Conservation (phyloP, 176 grass and related monocot species). For the Phyllostachys edulis region DNA sequence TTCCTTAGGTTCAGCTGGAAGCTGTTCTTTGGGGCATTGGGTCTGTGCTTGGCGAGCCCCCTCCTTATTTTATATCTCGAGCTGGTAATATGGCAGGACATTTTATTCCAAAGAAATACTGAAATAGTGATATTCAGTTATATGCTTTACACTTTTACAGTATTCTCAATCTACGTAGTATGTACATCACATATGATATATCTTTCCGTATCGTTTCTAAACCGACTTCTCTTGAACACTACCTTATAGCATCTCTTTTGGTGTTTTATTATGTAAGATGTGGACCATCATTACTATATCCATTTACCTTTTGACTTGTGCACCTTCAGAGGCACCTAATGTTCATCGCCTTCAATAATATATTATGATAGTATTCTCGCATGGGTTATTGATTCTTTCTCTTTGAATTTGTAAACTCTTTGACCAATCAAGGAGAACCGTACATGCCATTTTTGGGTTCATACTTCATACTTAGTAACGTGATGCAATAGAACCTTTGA, state of each 20-base stretch:
- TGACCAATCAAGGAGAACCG: background rate
- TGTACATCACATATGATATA: background rate
- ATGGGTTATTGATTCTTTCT: background rate
- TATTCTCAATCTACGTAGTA: background rate
- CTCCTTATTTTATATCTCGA: conserved; percentile 98
- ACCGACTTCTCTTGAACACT: background rate
- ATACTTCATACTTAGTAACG: background rate
- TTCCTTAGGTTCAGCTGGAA: conserved; percentile 92
- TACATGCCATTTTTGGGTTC: background rate
- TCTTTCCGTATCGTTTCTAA: background rate
- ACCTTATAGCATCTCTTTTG: background rate
- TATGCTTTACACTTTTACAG: background rate
- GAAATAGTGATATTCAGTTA: conserved; percentile 22
- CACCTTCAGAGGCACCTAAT: background rate
- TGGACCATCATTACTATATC: no score
- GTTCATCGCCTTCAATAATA: conserved; percentile 1
- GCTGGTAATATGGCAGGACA: conserved; percentile 53
- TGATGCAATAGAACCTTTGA: background rate
- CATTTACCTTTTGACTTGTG: no score
- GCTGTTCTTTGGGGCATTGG: conserved; percentile 96
- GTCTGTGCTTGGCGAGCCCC: conserved; percentile 92
- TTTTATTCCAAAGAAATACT: conserved; percentile 4
- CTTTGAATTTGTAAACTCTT: background rate
- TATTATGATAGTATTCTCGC: background rate
- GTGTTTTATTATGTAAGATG: background rate